Evolutionary conservation across 108 stramenopile genomes (phyloP).

Genomic region (Mediolabrus comicus): DNA sequence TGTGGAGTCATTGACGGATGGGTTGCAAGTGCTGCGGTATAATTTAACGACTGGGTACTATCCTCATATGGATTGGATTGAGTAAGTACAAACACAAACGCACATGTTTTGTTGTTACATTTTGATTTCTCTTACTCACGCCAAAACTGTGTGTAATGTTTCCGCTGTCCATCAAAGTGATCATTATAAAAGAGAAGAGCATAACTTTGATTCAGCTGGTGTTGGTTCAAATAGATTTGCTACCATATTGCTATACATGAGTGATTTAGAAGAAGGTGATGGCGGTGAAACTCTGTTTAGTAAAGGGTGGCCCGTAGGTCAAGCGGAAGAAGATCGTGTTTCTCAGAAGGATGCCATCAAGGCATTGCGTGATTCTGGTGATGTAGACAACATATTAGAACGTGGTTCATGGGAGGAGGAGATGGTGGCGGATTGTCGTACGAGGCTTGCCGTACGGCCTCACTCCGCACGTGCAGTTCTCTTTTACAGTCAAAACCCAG

Average conservation of each 20-base stretch:
- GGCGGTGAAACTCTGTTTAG: constrained; percentile 96
- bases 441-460: constrained; percentile 70
- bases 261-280: constrained; percentile 76
- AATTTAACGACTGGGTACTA: constrained; percentile 91
- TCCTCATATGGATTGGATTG: constrained; percentile 90
- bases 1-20: constrained; percentile 82
- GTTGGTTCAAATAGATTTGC: constrained; percentile 91
- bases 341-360: constrained; percentile 17
- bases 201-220: constrained; percentile 75
- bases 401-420: constrained; percentile 81
- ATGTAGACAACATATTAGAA: constrained; percentile 47
- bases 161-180: too few species aligned
- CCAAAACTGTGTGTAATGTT: too few species aligned
- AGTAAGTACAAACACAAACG: constrained; percentile 15
- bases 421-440: constrained; percentile 75
- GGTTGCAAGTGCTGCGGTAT: constrained; percentile 93
- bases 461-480: constrained; percentile 76
- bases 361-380: constrained; percentile 50
- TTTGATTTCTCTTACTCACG: too few species aligned
- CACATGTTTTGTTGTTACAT: too few species aligned
- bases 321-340: constrained; percentile 41
- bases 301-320: constrained; percentile 55
- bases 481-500: constrained; percentile 86
- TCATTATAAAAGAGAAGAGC: constrained; percentile 30
- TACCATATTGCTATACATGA: constrained; percentile 94